Percentiles rank a stretch among this genome's conserved stretches.
Conservation (phyloP, 805 yeast species). For the Candida quercuum region DNA sequence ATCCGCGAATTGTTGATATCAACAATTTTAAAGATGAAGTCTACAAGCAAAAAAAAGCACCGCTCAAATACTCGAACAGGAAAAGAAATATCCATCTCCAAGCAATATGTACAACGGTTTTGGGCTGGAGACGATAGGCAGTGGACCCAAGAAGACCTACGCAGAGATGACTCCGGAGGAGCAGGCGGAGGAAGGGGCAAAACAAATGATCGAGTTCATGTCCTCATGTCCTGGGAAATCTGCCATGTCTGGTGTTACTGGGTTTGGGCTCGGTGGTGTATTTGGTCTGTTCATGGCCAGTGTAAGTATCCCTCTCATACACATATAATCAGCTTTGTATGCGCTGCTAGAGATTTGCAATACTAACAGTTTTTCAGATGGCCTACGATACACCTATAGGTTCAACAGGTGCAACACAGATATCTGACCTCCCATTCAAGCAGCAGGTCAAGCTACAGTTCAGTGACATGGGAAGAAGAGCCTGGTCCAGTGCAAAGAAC, state of each 20-base stretch:
- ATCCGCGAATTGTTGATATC: background rate
- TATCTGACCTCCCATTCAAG: constrained; percentile 80
- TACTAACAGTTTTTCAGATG: constrained; percentile 33
- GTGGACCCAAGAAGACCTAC: constrained; percentile 42
- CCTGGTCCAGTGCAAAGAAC: constrained; percentile 87
- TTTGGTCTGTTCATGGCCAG: constrained; percentile 92
- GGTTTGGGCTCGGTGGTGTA: constrained; percentile 91
- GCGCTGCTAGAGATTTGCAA: background rate
- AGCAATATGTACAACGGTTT: constrained; percentile 38
- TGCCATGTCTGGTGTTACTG: constrained; percentile 86
- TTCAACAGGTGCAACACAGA: constrained; percentile 42
- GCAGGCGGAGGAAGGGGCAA: constrained; percentile 88
- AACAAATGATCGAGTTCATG: constrained; percentile 77
- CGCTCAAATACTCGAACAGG: too few species aligned
- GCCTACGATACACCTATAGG: constrained; percentile 80
- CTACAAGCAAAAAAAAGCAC: too few species aligned
- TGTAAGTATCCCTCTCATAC: constrained; percentile 16
- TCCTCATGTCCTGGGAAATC: constrained; percentile 94
- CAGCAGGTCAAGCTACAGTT: constrained; percentile 92
- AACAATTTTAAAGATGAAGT: too few species aligned
- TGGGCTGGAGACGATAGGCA: constrained; percentile 33
- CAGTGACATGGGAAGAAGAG: constrained; percentile 84
- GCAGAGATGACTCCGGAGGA: constrained; percentile 84
- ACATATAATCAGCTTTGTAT: constrained; percentile 2
- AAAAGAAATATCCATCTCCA: too few species aligned